Base-by-base conservation (phyloP, 2,329 filamentous ascomycete species). In the Didymella keratinophila region DNA sequence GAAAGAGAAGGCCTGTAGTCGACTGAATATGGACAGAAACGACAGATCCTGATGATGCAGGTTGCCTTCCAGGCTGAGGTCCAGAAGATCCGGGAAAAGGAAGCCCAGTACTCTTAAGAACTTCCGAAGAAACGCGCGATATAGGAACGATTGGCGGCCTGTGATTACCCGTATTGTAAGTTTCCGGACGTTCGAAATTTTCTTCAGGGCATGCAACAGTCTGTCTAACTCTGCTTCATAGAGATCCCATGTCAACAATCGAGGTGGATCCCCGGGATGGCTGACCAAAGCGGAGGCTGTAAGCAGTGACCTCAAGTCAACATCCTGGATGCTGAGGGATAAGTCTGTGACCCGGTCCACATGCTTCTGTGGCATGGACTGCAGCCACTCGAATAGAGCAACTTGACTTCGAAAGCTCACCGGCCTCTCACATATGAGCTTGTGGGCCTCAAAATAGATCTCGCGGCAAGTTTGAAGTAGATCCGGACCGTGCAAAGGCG, bases 381-480 rank as follows among this genome's bases (percentile, higher is more conserved):
- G 37, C n/a, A 74, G 41, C 73, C 73, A 76, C 12, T 56, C 14
- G 32, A 62, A 62, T 7, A 75, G 56, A 7, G 37, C 58, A 2
- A 55, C 36, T 56, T 73, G 70, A 14, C 66, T 61, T 12, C 52
- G 44, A 60, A 77, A 71, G 10, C 39, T 46, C n/a, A 74, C 27
- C 2, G 68, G 65, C 52, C 71, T 60, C 41, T 74, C 68, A 46
- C 70, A 76, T 12, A 76, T 60, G 23, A 73, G 70, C 12, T 71
- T 69, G 2, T 61, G 65, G 9, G 73, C 65, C 56, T 76, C 70
- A 8, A 32, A 39, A 20, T 70, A 59, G 23, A 76, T 64, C 23
- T 73, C 63, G 25, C 59, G 71, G 41, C 73, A 76, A 10, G 62
- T 62, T 23, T 32, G 58, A 11, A 76, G 58, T 11, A 77, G 45